Evolutionary conservation across 108 stramenopile species (phyloP).

Genomic region (Mediolabrus comicus): DNA sequence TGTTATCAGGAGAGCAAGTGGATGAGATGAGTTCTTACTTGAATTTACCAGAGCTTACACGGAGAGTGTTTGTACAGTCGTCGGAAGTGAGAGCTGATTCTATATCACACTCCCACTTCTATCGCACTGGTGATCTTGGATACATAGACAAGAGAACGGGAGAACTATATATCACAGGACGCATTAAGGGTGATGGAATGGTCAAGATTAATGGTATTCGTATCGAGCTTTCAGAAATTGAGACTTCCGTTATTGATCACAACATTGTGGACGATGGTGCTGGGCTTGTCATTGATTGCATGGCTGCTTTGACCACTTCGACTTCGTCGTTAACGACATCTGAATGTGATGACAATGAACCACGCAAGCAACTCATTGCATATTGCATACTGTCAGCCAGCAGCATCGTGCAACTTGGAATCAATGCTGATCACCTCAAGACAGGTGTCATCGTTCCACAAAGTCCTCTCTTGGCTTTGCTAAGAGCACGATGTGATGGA

Average conservation of each 20-base stretch:
- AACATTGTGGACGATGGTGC: not conserved
- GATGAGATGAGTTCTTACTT: conserved; percentile 63
- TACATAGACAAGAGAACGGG: conserved; percentile 43
- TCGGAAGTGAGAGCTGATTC: not conserved
- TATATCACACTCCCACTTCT: conserved; percentile 27
- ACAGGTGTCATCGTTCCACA: conserved; percentile 50
- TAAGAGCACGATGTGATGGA: conserved; percentile 49
- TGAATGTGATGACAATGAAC: conserved; percentile 13
- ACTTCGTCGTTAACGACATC: not conserved
- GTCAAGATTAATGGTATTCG: conserved; percentile 84
- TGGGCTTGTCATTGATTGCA: conserved; percentile 52
- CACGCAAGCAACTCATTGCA: conserved; percentile 50
- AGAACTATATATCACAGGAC: conserved; percentile 56
- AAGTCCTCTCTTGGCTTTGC: conserved; percentile 54
- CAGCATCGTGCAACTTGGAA: conserved; percentile 50
- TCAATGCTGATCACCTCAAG: conserved; percentile 6
- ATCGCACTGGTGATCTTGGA: conserved; percentile 83
- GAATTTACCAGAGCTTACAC: conserved; percentile 60
- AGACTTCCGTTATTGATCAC: conserved; percentile 54
- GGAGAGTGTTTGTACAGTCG: conserved; percentile 47
- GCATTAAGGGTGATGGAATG: conserved; percentile 84
- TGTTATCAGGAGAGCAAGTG: conserved; percentile 65
- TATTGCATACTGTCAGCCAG: conserved; percentile 59
- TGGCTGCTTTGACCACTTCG: conserved; percentile 31
- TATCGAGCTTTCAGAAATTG: conserved; percentile 81